Evolutionary conservation across 2,329 filamentous ascomycete genomes (phyloP).

Genomic region (Talaromyces marneffei): DNA sequence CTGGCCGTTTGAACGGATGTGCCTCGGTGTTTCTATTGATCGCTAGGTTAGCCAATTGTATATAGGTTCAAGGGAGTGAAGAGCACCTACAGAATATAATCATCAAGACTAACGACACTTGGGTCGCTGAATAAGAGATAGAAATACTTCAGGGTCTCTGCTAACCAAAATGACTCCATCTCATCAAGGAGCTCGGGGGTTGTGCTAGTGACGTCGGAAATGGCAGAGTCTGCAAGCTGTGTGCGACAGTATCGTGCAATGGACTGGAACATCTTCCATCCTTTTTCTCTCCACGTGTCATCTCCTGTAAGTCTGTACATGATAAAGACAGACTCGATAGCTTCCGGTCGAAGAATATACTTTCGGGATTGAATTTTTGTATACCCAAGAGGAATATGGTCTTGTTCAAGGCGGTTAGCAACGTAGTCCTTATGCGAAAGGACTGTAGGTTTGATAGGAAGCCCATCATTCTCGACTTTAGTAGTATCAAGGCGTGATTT

Average conservation of each 20-base stretch:
- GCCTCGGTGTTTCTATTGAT: constrained; percentile 30
- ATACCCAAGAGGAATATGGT: constrained; percentile 41
- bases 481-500: constrained; percentile 5
- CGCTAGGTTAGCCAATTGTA: constrained; percentile 14
- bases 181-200: constrained; percentile 47
- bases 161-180: constrained; percentile 72
- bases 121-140: constrained; percentile 44
- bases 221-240: constrained; percentile 57
- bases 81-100: constrained; percentile 42
- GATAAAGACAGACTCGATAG: constrained; percentile 74
- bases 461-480: constrained; percentile 10
- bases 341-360: constrained; percentile 56
- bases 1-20: constrained; percentile 24
- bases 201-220: constrained; percentile 58
- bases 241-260: constrained; percentile 58
- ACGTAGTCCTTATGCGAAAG: constrained; percentile 38
- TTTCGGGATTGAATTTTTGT: constrained; percentile 32
- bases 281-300: constrained; percentile 58
- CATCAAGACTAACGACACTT: constrained; percentile 39
- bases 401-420: constrained; percentile 34
- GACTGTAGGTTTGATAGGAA: constrained; percentile 20
- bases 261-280: constrained; percentile 67
- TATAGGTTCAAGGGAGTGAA: neutral
- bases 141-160: constrained; percentile 46
- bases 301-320: constrained; percentile 70